Evolutionary conservation across 2,329 filamentous ascomycete genomes (phyloP).

Genomic region (Fonsecaea pugnacius): DNA sequence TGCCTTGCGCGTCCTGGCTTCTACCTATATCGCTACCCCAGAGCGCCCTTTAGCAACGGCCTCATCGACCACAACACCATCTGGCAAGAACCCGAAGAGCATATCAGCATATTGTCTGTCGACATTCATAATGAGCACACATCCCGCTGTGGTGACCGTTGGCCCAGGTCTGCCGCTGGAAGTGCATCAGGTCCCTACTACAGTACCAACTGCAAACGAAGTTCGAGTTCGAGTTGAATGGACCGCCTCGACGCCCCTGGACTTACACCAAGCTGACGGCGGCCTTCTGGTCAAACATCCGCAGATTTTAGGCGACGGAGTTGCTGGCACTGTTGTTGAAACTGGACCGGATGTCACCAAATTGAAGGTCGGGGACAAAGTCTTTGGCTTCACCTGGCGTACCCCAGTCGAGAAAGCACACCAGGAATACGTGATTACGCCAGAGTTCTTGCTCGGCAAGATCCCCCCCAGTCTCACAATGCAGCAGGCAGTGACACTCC

Average conservation of each 20-base stretch:
- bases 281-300: conserved; percentile 60
- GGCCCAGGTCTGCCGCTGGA: conserved; percentile 44
- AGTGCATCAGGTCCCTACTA: conserved; percentile 44
- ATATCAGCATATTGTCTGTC: background rate
- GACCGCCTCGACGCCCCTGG: conserved; percentile 65
- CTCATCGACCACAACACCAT: background rate
- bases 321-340: conserved; percentile 59
- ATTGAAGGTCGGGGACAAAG: conserved; percentile 59
- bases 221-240: conserved; percentile 61
- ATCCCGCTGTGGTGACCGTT: conserved; percentile 49
- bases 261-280: conserved; percentile 66
- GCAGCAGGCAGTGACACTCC: conserved; percentile 58
- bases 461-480: conserved; percentile 51
- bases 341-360: conserved; percentile 52
- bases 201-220: conserved; percentile 48
- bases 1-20: background rate
- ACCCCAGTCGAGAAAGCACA: conserved; percentile 56
- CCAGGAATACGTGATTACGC: conserved; percentile 61
- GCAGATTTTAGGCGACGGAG: conserved; percentile 56
- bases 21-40: background rate
- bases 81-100: background rate
- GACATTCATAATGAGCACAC: conserved; percentile 41
- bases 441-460: conserved; percentile 56
- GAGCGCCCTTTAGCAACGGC: background rate
- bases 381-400: conserved; percentile 61